Evolutionary conservation across 2,329 filamentous ascomycete genomes (phyloP).

Genomic region (Xylaria multiplex): DNA sequence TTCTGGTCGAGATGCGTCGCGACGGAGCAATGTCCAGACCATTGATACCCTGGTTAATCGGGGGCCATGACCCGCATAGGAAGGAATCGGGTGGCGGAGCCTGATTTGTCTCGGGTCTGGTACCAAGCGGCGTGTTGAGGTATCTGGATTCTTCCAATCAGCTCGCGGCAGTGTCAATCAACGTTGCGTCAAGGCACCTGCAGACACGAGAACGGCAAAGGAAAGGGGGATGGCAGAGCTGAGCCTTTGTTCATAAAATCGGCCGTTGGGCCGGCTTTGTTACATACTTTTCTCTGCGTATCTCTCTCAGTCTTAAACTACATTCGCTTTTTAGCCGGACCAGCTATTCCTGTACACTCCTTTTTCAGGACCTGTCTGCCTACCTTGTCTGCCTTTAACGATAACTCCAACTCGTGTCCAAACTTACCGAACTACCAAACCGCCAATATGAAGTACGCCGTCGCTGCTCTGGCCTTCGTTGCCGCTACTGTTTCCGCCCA

Average conservation of each 20-base stretch:
- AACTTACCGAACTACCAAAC: constrained; percentile 15
- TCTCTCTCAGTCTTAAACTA: constrained; percentile 19
- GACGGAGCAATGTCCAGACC: not conserved
- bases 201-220: constrained; percentile 23
- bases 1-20: constrained; percentile 7
- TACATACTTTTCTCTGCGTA: constrained; percentile 4
- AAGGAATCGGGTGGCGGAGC: constrained; percentile 21
- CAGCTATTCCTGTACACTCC: constrained; percentile 20
- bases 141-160: constrained; percentile 14
- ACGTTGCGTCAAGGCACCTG: constrained; percentile 20
- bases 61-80: constrained; percentile 22
- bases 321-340: constrained; percentile 23
- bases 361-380: constrained; percentile 2
- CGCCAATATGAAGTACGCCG: constrained; percentile 44
- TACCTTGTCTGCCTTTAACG: not conserved
- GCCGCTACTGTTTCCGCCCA: constrained; percentile 41
- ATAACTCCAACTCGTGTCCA: constrained; percentile 12
- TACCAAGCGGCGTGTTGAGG: constrained; percentile 1
- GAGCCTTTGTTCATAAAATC: constrained; percentile 30
- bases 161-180: constrained; percentile 16
- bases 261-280: constrained; percentile 2
- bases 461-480: constrained; percentile 38
- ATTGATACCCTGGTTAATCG: constrained; percentile 6
- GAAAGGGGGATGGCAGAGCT: constrained; percentile 1
- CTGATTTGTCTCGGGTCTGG: not conserved